Conservation (phyloP, 139 green algal genomes). For the Axilococcus clingmanii region DNA sequence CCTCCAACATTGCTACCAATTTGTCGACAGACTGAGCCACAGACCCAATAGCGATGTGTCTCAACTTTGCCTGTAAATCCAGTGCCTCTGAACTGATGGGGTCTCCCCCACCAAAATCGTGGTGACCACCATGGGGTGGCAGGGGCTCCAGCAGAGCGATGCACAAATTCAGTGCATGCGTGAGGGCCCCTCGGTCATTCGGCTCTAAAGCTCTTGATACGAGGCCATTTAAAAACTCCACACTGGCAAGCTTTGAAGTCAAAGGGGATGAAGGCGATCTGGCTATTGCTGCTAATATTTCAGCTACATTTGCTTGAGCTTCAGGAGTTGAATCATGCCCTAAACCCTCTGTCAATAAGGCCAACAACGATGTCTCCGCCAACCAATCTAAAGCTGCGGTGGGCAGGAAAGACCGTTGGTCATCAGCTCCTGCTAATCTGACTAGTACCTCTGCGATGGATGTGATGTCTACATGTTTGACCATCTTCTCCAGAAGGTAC, state of each 20-base stretch:
- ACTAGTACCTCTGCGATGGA: slow-evolving; percentile 74
- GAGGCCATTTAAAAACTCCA: slow-evolving; percentile 26
- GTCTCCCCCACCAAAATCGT: slow-evolving; percentile 3
- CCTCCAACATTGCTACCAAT: slow-evolving; percentile 47
- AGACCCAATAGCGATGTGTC: slow-evolving; percentile 20
- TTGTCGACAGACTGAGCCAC: slow-evolving; percentile 32
- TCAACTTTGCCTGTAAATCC: slow-evolving; percentile 19
- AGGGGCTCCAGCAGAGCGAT: slow-evolving; percentile 74
- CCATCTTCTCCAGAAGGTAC: slow-evolving; percentile 27
- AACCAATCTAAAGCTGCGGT: slow-evolving; percentile 51
- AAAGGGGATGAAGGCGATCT: slow-evolving; percentile 60
- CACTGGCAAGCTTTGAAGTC: slow-evolving; percentile 39
- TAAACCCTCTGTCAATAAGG: slow-evolving; percentile 55
- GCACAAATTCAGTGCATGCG: slow-evolving; percentile 65
- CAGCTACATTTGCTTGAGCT: slow-evolving; percentile 61
- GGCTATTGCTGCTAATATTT: slow-evolving; percentile 75
- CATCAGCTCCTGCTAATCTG: slow-evolving; percentile 73
- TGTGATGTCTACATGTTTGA: slow-evolving; percentile 68
- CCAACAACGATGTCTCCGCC: slow-evolving; percentile 56
- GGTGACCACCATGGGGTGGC: too few relatives aligned
- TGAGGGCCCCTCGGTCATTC: slow-evolving; percentile 1
- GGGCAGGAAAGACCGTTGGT: slow-evolving; percentile 39
- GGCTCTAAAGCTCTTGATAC: slow-evolving; percentile 21
- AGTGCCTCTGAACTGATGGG: background rate
- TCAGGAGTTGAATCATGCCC: slow-evolving; percentile 25